These are phyloP conservation scores for Ambrosia hybrid DNA, from an alignment of 140 eudicot genomes.

Conservation along the genomic window DNA sequence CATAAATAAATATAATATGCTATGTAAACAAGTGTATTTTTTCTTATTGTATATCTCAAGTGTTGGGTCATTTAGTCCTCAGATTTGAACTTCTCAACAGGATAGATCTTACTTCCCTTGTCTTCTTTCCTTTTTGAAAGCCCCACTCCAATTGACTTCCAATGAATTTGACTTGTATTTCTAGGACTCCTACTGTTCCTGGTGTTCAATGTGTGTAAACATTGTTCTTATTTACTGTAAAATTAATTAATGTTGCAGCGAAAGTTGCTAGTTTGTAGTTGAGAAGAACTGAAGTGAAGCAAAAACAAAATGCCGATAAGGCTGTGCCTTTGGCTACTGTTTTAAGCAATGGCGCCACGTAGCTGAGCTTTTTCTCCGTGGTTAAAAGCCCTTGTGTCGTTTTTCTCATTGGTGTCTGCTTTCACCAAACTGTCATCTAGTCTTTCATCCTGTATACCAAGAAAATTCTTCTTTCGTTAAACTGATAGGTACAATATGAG, in stretches of 20 bases:
- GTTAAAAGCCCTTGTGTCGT: too few relatives aligned
- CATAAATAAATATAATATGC: not conserved
- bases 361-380: slow-evolving; percentile 23
- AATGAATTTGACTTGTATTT: slow-evolving; percentile 22
- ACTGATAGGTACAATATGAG: not conserved
- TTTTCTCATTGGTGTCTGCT: not conserved
- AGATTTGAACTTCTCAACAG: slow-evolving; percentile 49
- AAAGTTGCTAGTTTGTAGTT: not conserved
- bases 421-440: slow-evolving; percentile 10
- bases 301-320: slow-evolving; percentile 54
- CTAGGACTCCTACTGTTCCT: slow-evolving; percentile 27
- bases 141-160: slow-evolving; percentile 28
- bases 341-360: slow-evolving; percentile 40
- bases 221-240: not conserved
- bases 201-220: not conserved
- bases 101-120: slow-evolving; percentile 43
- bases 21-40: not conserved
- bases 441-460: slow-evolving; percentile 28
- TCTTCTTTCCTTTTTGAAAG: slow-evolving; percentile 29
- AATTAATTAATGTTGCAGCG: not conserved
- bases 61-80: slow-evolving; percentile 11
- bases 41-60: not conserved
- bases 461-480: not conserved
- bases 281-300: slow-evolving; percentile 57
- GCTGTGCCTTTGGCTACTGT: slow-evolving; percentile 69